These are phyloP conservation scores for Chalciporus sphaerocephalus DNA, from an alignment of 768 basidiomycete genomes.

Conservation along the genomic window DNA sequence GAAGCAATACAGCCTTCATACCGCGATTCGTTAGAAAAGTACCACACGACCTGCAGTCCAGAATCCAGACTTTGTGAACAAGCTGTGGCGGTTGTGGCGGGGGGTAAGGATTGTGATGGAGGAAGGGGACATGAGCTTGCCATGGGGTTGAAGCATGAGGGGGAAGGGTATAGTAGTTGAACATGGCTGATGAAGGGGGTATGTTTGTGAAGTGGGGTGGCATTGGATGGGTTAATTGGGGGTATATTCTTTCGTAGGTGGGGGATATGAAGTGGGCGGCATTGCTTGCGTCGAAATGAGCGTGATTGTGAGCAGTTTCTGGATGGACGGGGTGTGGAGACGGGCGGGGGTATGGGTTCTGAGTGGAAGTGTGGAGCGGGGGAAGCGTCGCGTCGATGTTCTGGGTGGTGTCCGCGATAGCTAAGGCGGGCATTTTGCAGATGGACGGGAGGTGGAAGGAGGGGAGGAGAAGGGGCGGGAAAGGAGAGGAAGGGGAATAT, in stretches of 20 bases:
- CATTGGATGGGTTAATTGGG: conserved; percentile 4
- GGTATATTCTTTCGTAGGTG: conserved; percentile 17
- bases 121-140: conserved; percentile 33
- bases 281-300: conserved; percentile 23
- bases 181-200: conserved; percentile 21
- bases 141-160: conserved; percentile 21
- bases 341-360: conserved; percentile 22
- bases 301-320: conserved; percentile 16
- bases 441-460: not conserved
- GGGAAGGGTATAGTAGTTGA: conserved; percentile 25
- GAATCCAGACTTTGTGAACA: conserved; percentile 73
- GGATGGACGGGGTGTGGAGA: conserved; percentile 15
- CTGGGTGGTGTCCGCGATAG: conserved; percentile 9
- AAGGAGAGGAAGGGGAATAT: conserved; percentile 17
- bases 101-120: conserved; percentile 41
- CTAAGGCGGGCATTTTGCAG: conserved; percentile 29
- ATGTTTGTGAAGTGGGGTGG: conserved; percentile 10
- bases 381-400: conserved; percentile 3
- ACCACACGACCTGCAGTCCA: conserved; percentile 71
- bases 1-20: conserved; percentile 85
- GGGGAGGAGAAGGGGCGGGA: not conserved
- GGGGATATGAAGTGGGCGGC: conserved; percentile 3
- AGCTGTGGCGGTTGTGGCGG: conserved; percentile 38
- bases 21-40: conserved; percentile 78
- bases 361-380: conserved; percentile 4